Conservation (phyloP, 2,329 filamentous ascomycete species). For the Sporothrix variecibatus region DNA sequence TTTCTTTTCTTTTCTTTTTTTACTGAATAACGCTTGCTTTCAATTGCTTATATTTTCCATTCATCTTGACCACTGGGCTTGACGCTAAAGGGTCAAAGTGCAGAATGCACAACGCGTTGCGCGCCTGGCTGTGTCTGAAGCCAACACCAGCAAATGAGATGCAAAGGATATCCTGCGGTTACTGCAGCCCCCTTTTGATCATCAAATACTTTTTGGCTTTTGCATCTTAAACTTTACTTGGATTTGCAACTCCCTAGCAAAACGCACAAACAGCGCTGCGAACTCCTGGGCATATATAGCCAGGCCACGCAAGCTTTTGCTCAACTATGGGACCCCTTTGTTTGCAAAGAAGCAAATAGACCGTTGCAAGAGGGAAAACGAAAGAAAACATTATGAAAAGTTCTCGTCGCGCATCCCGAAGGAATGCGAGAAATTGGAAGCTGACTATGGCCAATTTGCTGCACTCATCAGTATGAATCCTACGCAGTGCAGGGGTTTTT, state of each 20-base stretch:
- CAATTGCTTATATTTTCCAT: neutral
- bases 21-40: neutral
- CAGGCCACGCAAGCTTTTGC: neutral
- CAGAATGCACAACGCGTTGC: neutral
- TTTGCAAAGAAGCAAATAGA: neutral
- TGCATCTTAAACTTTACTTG: neutral
- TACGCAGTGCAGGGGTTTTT: conserved; percentile 5
- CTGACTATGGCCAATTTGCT: conserved; percentile 13
- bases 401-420: conserved; percentile 11
- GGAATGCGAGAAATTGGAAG: conserved; percentile 14
- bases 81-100: neutral
- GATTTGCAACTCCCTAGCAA: neutral
- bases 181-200: neutral
- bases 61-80: too few relatives aligned
- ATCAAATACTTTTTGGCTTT: neutral
- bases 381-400: neutral
- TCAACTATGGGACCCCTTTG: neutral
- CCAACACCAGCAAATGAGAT: neutral
- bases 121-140: neutral
- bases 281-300: neutral
- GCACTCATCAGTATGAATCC: conserved; percentile 6
- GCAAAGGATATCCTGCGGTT: neutral
- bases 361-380: neutral
- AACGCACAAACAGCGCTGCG: neutral
- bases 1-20: neutral